Evolutionary conservation across 192 early-diverging fungal species (phyloP), one percentile per base, ranked within the genome.

Genomic region (Backusella parvicylindrica): DNA sequence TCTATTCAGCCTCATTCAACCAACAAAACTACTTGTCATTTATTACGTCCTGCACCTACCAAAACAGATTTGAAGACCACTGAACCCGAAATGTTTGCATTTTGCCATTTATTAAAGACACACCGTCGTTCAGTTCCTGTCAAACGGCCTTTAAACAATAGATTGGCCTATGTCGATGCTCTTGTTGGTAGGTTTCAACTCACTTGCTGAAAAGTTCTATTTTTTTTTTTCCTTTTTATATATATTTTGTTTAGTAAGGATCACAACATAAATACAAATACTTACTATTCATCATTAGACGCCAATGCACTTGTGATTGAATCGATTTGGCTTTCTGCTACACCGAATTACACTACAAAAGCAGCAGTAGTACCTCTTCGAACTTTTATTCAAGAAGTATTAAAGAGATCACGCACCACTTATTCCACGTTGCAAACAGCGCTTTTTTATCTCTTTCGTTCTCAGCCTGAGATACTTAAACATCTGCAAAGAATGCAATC

Each of bases 371-470:
- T 85, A n/a, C 89, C 91, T 37, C 77, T 92, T 21, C 82, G 86
- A 9, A 75, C 81, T 18, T 92, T 94, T 69, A 88, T 94, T 70
- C 87, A 90, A 72, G 89, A 93, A 76, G 87, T 92, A 11, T 72
- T 94, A 5, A 88, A 89, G 63, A 88, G 92, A 65, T 92, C 91
- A 12, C 79, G 87, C 31, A 89, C 89, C 18, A 90, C 91, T 11
- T 94, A 90, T 79, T 90, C 90, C 16, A 93, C 91, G 2, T 83
- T 94, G 68, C 92, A 94, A 77, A 89, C 91, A 37, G 89, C 92
- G 12, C 82, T 94, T 3, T 87, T 92, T 35, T 93, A 92, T 77
- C 80, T 93, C 18, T 83, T 93, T 74, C 82, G 85, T 21, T 73
- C 73, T 21, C 49, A 68, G 47, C 72, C 65, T n/a, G 77, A 75